Conservation (phyloP, 2,329 filamentous ascomycete species). For the Fusarium nurragi region DNA sequence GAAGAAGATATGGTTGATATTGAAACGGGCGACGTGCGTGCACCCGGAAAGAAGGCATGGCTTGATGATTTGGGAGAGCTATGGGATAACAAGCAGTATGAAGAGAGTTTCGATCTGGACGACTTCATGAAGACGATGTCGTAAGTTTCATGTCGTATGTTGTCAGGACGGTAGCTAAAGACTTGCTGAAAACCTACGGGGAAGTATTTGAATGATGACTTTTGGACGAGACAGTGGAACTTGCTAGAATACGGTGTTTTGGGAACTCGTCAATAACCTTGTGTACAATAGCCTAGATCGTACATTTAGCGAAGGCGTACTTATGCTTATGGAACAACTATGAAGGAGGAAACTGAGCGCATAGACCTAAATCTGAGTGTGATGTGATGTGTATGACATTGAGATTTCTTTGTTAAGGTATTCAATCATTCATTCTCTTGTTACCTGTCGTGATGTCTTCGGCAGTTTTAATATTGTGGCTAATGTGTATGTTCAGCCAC, state of each 20-base stretch:
- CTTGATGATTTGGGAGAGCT: slow-evolving; percentile 93
- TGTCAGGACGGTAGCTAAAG: neutral
- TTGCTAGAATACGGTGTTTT: slow-evolving; percentile 37
- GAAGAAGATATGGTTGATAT: slow-evolving; percentile 92
- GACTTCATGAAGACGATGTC: slow-evolving; percentile 97
- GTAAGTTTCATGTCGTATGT: slow-evolving; percentile 41
- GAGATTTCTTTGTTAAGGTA: too few species aligned
- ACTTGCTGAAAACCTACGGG: slow-evolving; percentile 6
- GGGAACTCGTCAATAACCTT: slow-evolving; percentile 31
- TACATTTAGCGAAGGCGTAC: slow-evolving; percentile 45
- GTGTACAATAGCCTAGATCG: slow-evolving; percentile 42
- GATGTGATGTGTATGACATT: neutral
- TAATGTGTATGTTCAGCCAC: neutral
- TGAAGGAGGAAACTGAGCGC: slow-evolving; percentile 2
- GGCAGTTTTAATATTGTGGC: neutral
- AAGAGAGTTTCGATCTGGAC: slow-evolving; percentile 96
- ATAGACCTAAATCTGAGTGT: neutral
- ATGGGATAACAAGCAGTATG: slow-evolving; percentile 97
- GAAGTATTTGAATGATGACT: slow-evolving; percentile 5
- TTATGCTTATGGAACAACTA: slow-evolving; percentile 39
- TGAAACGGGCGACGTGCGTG: slow-evolving; percentile 91
- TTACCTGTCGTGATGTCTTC: neutral
- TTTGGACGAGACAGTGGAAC: slow-evolving; percentile 18
- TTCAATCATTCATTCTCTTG: neutral
- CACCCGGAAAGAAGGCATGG: slow-evolving; percentile 96